These are phyloP conservation scores for Hypoxylon cercidicola DNA, from an alignment of 495 filamentous ascomycete genomes.

Conservation along the genomic window DNA sequence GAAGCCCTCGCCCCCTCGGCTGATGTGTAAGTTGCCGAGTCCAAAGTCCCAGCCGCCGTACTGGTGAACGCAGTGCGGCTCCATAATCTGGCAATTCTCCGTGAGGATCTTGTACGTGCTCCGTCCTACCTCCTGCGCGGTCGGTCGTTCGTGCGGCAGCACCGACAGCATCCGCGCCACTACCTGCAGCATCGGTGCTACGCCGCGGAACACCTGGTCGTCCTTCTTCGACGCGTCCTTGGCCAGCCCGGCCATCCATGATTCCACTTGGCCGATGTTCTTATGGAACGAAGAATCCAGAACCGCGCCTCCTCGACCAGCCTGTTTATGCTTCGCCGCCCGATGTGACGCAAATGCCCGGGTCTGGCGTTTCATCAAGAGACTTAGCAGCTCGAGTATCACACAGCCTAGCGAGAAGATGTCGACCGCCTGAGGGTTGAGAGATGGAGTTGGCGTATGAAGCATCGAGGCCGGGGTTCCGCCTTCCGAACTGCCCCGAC, in stretches of 20 bases:
- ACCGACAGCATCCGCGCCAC: slow-evolving; percentile 57
- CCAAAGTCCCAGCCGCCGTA: slow-evolving; percentile 48
- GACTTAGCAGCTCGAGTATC: slow-evolving; percentile 74
- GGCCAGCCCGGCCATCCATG: slow-evolving; percentile 77
- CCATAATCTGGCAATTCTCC: slow-evolving; percentile 53
- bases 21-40: slow-evolving; percentile 42
- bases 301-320: slow-evolving; percentile 73
- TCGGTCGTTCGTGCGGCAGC: slow-evolving; percentile 58
- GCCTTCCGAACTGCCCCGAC: slow-evolving; percentile 42
- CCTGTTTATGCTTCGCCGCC: slow-evolving; percentile 69
- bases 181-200: slow-evolving; percentile 58
- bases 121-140: slow-evolving; percentile 57
- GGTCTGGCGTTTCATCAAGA: slow-evolving; percentile 76
- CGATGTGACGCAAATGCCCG: slow-evolving; percentile 79
- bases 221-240: slow-evolving; percentile 74
- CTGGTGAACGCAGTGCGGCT: slow-evolving; percentile 58
- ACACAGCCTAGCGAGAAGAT: slow-evolving; percentile 82
- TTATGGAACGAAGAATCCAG: slow-evolving; percentile 86
- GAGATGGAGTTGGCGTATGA: slow-evolving; percentile 49
- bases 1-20: slow-evolving; percentile 29
- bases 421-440: slow-evolving; percentile 67
- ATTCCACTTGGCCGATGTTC: slow-evolving; percentile 78
- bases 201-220: slow-evolving; percentile 61
- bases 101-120: slow-evolving; percentile 57
- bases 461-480: slow-evolving; percentile 43